These are phyloP conservation scores for Halophytophthora batemanensis DNA, from an alignment of 352 stramenopile genomes.

Conservation along the genomic window DNA sequence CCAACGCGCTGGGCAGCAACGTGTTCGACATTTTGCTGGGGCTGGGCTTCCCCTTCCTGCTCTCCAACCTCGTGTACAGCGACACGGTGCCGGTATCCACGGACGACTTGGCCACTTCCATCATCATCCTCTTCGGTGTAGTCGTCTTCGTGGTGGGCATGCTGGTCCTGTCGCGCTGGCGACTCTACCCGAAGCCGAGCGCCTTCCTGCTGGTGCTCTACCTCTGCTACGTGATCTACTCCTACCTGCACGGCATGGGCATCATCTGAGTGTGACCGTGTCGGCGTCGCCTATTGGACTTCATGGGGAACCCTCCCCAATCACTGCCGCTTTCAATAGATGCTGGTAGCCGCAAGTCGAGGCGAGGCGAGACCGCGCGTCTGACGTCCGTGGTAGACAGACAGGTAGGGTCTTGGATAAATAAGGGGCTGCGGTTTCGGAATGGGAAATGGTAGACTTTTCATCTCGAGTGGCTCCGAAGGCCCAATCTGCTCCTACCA, in stretches of 20 bases:
- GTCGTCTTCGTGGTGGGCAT: slow-evolving; percentile 51
- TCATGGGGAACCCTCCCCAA: slow-evolving; percentile 3
- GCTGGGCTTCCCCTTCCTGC: slow-evolving; percentile 69
- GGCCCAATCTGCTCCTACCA: too few species aligned
- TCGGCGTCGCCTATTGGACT: slow-evolving; percentile 1
- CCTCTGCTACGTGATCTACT: slow-evolving; percentile 52
- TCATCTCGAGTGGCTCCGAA: too few species aligned
- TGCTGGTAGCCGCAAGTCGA: too few species aligned
- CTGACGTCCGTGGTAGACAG: too few species aligned
- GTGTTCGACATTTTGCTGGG: slow-evolving; percentile 85
- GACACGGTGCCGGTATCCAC: slow-evolving; percentile 43
- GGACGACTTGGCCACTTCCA: slow-evolving; percentile 56
- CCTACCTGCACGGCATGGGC: slow-evolving; percentile 51
- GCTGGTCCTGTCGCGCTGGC: slow-evolving; percentile 51
- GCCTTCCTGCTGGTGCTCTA: slow-evolving; percentile 47
- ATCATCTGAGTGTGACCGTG: slow-evolving; percentile 34
- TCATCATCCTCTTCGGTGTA: slow-evolving; percentile 65
- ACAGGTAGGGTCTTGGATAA: too few species aligned
- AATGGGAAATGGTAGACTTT: too few species aligned
- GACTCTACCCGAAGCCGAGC: slow-evolving; percentile 40
- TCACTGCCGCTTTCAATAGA: slow-evolving; percentile 1
- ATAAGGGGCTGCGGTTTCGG: too few species aligned
- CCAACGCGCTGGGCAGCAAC: slow-evolving; percentile 82
- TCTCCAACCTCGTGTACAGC: slow-evolving; percentile 73
- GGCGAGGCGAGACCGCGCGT: too few species aligned